Evolutionary conservation across 345 rosid genomes (phyloP).

Genomic region (Acer yangbiense): DNA sequence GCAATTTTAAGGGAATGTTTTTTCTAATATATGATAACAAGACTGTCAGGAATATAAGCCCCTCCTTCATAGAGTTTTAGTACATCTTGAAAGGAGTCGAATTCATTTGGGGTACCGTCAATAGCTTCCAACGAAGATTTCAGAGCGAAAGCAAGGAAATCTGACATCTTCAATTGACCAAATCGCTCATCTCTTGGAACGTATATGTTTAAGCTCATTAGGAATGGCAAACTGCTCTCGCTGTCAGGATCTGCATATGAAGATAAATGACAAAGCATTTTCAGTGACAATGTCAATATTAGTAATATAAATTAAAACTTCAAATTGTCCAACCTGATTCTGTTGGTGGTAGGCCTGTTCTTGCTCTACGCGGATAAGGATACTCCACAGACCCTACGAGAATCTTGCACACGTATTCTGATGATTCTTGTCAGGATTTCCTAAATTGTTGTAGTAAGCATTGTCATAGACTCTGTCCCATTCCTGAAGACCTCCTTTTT

Average conservation of each 20-base stretch:
- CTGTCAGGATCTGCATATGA: conserved; percentile 41
- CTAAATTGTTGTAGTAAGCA: conserved; percentile 12
- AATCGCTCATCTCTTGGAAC: conserved; percentile 37
- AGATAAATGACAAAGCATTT: conserved; percentile 5
- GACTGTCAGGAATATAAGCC: too few relatives aligned
- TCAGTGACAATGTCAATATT: not conserved
- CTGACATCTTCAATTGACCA: conserved; percentile 58
- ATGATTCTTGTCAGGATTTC: conserved; percentile 38
- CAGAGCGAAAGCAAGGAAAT: conserved; percentile 20
- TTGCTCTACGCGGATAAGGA: conserved; percentile 85
- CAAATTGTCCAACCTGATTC: conserved; percentile 30
- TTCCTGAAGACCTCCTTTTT: conserved; percentile 59
- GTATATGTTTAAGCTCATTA: conserved; percentile 47
- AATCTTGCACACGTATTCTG: conserved; percentile 46
- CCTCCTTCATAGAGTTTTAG: too few relatives aligned
- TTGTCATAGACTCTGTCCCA: conserved; percentile 85
- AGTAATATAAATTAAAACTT: too few relatives aligned
- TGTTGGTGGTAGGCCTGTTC: conserved; percentile 66
- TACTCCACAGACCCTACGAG: conserved; percentile 69
- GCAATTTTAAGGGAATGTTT: too few relatives aligned
- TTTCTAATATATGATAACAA: too few relatives aligned
- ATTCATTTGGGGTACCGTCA: conserved; percentile 46
- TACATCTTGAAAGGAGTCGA: too few relatives aligned
- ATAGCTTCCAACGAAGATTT: conserved; percentile 57
- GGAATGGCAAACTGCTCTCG: conserved; percentile 50